Percentiles rank a stretch among this genome's conserved stretches.
Evolutionary conservation across 345 rosid species (phyloP).

Genomic region (Euphorbia pulcherrima): DNA sequence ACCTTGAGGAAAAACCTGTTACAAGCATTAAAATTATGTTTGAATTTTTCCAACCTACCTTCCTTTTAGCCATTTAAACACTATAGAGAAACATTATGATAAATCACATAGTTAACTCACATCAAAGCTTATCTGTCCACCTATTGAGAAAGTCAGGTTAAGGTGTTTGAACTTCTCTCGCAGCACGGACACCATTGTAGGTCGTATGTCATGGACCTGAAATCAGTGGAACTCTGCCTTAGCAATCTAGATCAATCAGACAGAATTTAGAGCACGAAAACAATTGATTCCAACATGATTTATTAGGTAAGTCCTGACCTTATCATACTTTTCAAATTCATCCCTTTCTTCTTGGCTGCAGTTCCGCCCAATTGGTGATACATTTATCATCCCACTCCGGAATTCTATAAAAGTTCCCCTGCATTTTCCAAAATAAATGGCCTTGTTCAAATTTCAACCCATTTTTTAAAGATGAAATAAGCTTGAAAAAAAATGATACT

Average conservation of each 20-base stretch:
- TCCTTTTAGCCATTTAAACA: slow-evolving; percentile 10
- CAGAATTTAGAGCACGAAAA: slow-evolving; percentile 9
- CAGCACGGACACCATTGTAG: slow-evolving; percentile 74
- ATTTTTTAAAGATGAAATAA: not conserved
- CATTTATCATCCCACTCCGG: slow-evolving; percentile 94
- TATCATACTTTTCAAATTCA: slow-evolving; percentile 89
- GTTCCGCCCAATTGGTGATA: slow-evolving; percentile 95
- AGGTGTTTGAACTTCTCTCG: slow-evolving; percentile 88
- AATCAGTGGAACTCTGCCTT: slow-evolving; percentile 21
- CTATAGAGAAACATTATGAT: slow-evolving; percentile 15
- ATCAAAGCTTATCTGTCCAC: slow-evolving; percentile 98
- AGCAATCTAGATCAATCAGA: slow-evolving; percentile 12
- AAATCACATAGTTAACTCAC: slow-evolving; percentile 38
- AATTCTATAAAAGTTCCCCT: slow-evolving; percentile 98
- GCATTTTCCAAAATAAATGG: slow-evolving; percentile 9
- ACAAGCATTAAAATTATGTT: slow-evolving; percentile 8
- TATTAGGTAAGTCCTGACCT: slow-evolving; percentile 43
- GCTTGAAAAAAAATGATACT: slow-evolving; percentile 6
- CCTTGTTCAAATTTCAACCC: not conserved
- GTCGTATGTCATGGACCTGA: slow-evolving; percentile 81
- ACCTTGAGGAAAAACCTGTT: slow-evolving; percentile 86
- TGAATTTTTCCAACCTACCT: not conserved
- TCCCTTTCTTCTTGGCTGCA: slow-evolving; percentile 99
- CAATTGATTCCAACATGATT: not conserved
- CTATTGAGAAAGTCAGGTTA: slow-evolving; percentile 89